Evolutionary conservation across 1,284 basidiomycete genomes (phyloP).

Genomic region (Porogramme epimiltina): DNA sequence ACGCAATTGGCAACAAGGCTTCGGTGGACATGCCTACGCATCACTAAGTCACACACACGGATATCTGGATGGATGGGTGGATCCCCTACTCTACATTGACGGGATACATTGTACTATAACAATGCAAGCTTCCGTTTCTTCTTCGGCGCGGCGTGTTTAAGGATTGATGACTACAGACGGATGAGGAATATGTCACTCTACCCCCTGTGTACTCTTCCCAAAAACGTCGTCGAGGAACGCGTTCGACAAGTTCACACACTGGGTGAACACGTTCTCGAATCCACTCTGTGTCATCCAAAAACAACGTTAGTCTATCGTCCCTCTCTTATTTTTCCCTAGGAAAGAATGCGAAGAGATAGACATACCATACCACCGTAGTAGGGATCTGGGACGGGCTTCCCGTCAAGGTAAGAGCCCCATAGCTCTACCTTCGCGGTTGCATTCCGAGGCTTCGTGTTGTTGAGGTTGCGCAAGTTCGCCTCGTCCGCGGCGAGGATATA

Average conservation of each 20-base stretch:
- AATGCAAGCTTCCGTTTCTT: neutral
- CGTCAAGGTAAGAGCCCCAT: conserved; percentile 76
- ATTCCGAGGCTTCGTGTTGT: conserved; percentile 54
- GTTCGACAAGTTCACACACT: conserved; percentile 66
- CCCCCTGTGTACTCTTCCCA: conserved; percentile 29
- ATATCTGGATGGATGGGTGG: neutral
- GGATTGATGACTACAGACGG: neutral
- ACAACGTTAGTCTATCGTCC: too few relatives aligned
- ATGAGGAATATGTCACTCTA: neutral
- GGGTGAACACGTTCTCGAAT: conserved; percentile 64
- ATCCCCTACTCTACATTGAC: conserved; percentile 17
- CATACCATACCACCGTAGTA: conserved; percentile 72
- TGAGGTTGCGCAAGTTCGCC: conserved; percentile 60
- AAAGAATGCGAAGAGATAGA: too few relatives aligned
- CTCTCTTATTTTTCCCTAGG: too few relatives aligned
- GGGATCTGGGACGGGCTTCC: conserved; percentile 67
- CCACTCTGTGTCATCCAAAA: conserved; percentile 42
- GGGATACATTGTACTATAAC: conserved; percentile 1
- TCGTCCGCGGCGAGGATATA: conserved; percentile 75
- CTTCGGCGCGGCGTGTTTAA: too few relatives aligned
- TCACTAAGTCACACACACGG: conserved; percentile 37
- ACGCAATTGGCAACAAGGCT: conserved; percentile 76
- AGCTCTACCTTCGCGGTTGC: conserved; percentile 62
- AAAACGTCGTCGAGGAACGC: conserved; percentile 71
- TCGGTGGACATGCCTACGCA: conserved; percentile 86